A percentile compares a stretch with the other conserved stretches of the same genome.
phyloP scores from a whole-genome alignment of 1,139 yeast genomes.

The Debaryomycetaceae sp. region DNA sequence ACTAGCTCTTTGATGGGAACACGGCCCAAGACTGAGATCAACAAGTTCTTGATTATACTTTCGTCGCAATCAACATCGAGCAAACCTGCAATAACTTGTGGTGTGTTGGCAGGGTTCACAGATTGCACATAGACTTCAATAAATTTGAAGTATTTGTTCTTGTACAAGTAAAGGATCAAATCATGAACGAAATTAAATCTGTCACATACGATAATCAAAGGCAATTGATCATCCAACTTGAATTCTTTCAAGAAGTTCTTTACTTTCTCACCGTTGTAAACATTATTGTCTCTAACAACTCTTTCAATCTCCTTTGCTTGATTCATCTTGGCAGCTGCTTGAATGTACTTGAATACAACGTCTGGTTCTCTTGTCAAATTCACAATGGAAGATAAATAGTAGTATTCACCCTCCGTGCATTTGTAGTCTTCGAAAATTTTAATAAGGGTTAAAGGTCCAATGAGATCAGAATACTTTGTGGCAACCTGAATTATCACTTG shows the following conservation, averaged over 20 bases:
- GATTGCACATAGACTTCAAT: slow-evolving; percentile 97
- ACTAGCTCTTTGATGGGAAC: slow-evolving; percentile 91
- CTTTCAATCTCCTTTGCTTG: slow-evolving; percentile 95
- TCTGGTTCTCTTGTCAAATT: slow-evolving; percentile 92
- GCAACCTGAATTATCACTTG: slow-evolving; percentile 97
- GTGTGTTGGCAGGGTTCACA: slow-evolving; percentile 92
- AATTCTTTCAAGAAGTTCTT: slow-evolving; percentile 95
- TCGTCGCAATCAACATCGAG: slow-evolving; percentile 98
- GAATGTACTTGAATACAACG: slow-evolving; percentile 93
- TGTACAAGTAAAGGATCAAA: slow-evolving; percentile 86
- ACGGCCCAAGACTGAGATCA: slow-evolving; percentile 87
- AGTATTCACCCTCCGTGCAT: slow-evolving; percentile 89
- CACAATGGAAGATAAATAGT: slow-evolving; percentile 89
- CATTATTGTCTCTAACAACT: slow-evolving; percentile 89
- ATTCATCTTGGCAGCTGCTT: slow-evolving; percentile 86
- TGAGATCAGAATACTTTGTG: slow-evolving; percentile 89
- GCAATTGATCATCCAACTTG: slow-evolving; percentile 90
- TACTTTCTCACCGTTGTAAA: slow-evolving; percentile 95
- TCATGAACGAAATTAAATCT: slow-evolving; percentile 91
- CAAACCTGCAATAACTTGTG: slow-evolving; percentile 94
- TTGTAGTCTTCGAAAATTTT: slow-evolving; percentile 91
- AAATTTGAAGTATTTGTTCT: slow-evolving; percentile 91
- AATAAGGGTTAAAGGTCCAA: slow-evolving; percentile 82
- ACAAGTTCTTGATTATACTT: slow-evolving; percentile 71
- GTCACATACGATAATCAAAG: slow-evolving; percentile 94